phyloP scores from a whole-genome alignment of 345 rosid genomes.

The Eucalyptus regnans region DNA sequence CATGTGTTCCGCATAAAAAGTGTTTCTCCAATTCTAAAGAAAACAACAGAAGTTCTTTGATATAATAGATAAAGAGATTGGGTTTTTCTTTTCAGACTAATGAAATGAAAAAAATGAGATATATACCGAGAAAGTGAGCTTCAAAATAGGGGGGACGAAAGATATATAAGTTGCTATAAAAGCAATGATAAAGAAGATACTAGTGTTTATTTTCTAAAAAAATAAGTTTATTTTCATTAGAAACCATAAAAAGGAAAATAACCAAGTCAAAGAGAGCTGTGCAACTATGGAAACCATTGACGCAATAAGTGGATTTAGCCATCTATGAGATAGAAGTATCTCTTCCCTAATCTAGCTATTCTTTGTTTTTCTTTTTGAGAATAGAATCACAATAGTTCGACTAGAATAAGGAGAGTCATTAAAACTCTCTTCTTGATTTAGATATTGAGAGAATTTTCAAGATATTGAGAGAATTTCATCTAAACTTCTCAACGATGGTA shows the following conservation, averaged over 20 bases:
- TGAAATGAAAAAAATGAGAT: neutral
- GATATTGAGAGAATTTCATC: neutral
- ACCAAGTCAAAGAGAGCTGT: neutral
- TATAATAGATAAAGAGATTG: too few species aligned
- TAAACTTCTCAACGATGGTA: neutral
- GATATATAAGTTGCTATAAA: neutral
- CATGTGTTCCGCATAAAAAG: neutral
- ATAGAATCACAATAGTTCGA: neutral
- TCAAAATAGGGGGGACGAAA: neutral
- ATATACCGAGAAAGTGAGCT: neutral
- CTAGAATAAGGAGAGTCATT: neutral
- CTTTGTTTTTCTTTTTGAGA: neutral
- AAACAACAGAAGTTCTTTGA: too few species aligned
- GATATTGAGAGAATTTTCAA: neutral
- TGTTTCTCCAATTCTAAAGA: neutral
- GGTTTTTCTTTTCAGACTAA: neutral
- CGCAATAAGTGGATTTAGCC: neutral
- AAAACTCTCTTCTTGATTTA: neutral
- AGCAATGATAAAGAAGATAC: neutral
- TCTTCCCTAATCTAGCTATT: neutral
- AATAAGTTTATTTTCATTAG: neutral
- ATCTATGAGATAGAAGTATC: neutral
- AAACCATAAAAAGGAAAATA: neutral
- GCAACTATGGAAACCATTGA: neutral
- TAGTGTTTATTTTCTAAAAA: neutral